Conservation (phyloP, 2,329 filamentous ascomycete genomes). For the Trichoderma atrobrunneum region DNA sequence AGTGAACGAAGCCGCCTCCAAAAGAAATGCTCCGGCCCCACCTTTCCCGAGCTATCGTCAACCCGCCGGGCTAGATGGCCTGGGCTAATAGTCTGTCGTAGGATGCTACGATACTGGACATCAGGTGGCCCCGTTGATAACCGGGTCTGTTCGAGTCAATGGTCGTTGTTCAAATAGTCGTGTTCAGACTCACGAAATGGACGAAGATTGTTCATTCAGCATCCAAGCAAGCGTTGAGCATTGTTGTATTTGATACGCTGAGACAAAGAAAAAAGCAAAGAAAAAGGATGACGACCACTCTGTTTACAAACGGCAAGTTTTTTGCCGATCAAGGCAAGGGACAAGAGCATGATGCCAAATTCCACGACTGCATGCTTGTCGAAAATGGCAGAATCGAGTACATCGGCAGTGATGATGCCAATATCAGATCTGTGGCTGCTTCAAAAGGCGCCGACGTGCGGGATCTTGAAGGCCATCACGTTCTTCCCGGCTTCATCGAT, state of each 20-base stretch:
- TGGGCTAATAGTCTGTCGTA: neutral
- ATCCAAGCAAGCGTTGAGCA: neutral
- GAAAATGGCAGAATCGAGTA: conserved; percentile 9
- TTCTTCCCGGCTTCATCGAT: conserved; percentile 10
- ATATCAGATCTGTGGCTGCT: neutral
- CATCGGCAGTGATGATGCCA: neutral
- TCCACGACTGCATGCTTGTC: conserved; percentile 9
- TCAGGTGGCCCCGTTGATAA: neutral
- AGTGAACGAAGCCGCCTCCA: neutral
- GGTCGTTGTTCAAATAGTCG: neutral
- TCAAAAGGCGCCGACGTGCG: neutral
- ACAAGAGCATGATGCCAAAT: neutral
- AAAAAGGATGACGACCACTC: neutral
- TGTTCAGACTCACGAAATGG: neutral
- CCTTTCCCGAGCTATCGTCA: neutral
- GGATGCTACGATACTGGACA: neutral
- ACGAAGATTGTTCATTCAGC: neutral
- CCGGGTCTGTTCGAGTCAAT: neutral
- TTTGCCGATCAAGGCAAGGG: neutral
- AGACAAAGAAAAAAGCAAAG: neutral
- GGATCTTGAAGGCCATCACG: neutral
- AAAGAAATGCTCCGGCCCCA: neutral
- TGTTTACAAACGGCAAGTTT: conserved; percentile 8
- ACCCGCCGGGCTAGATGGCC: neutral
- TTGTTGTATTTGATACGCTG: neutral